phyloP scores from a whole-genome alignment of 2,329 filamentous ascomycete species.

The Gliomastix tumulicola region DNA sequence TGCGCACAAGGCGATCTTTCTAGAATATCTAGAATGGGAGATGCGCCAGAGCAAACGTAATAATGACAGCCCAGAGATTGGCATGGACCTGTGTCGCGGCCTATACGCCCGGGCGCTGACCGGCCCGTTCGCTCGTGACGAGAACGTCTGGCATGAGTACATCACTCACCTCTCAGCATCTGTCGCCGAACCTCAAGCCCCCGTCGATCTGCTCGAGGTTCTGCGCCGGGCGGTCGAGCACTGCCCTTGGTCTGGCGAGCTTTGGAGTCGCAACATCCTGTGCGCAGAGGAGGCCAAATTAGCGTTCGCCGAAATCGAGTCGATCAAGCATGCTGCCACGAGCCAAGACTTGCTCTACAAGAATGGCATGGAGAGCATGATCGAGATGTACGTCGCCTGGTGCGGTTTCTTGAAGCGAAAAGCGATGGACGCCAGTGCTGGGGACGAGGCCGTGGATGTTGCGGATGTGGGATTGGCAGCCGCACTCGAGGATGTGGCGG shows the following conservation, averaged over 20 bases:
- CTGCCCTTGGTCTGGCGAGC: constrained; percentile 83
- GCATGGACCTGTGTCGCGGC: constrained; percentile 48
- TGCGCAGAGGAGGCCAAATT: constrained; percentile 73
- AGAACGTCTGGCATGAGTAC: constrained; percentile 77
- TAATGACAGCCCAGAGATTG: constrained; percentile 33
- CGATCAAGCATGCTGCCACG: constrained; percentile 88
- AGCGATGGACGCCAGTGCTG: constrained; percentile 66
- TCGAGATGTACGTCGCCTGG: constrained; percentile 92
- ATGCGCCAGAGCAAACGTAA: constrained; percentile 49
- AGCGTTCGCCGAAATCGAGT: constrained; percentile 73
- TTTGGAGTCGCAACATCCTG: constrained; percentile 88
- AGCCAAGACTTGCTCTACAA: constrained; percentile 78
- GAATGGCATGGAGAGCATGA: constrained; percentile 77
- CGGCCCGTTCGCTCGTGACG: constrained; percentile 63
- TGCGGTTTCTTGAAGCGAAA: constrained; percentile 86
- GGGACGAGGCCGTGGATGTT: constrained; percentile 78
- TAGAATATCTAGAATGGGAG: constrained; percentile 83
- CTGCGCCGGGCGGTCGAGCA: constrained; percentile 79
- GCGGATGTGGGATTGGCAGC: constrained; percentile 84
- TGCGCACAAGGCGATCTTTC: constrained; percentile 42
- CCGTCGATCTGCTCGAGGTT: constrained; percentile 54
- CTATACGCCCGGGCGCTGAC: constrained; percentile 74
- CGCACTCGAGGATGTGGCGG: constrained; percentile 77
- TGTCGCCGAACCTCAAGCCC: constrained; percentile 24
- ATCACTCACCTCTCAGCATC: constrained; percentile 62